Evolutionary conservation across 352 stramenopile species (phyloP).

Genomic region (Globisporangium paroecandrum): DNA sequence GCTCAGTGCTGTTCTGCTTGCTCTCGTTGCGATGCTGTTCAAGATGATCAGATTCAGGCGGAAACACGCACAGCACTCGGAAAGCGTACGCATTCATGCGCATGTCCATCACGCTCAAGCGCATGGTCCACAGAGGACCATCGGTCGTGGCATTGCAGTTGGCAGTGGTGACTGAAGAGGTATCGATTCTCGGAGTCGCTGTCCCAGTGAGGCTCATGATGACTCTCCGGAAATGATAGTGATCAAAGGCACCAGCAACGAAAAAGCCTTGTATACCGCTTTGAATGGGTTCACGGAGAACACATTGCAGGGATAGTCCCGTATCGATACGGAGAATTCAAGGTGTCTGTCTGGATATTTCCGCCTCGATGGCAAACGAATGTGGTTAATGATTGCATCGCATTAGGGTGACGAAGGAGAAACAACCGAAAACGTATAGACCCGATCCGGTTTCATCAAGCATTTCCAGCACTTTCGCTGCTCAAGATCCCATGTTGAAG

Average conservation of each 20-base stretch:
- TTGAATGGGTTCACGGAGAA: background rate
- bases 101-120: constrained; percentile 13
- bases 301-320: background rate
- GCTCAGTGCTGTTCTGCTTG: background rate
- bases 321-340: too few species aligned
- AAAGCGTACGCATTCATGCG: constrained; percentile 16
- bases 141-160: background rate
- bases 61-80: constrained; percentile 17
- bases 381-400: too few species aligned
- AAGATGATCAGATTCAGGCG: background rate
- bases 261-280: background rate
- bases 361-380: too few species aligned
- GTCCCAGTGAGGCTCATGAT: background rate
- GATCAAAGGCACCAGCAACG: background rate
- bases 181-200: background rate
- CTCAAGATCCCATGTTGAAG: too few species aligned
- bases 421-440: too few species aligned
- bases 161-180: background rate
- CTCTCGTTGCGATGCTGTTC: background rate
- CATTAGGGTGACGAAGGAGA: too few species aligned
- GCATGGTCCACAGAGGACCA: background rate
- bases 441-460: too few species aligned
- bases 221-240: background rate
- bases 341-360: too few species aligned
- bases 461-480: too few species aligned